These are phyloP conservation scores for Geum urbanum DNA, from an alignment of 306 rosid species.

Conservation along the genomic window DNA sequence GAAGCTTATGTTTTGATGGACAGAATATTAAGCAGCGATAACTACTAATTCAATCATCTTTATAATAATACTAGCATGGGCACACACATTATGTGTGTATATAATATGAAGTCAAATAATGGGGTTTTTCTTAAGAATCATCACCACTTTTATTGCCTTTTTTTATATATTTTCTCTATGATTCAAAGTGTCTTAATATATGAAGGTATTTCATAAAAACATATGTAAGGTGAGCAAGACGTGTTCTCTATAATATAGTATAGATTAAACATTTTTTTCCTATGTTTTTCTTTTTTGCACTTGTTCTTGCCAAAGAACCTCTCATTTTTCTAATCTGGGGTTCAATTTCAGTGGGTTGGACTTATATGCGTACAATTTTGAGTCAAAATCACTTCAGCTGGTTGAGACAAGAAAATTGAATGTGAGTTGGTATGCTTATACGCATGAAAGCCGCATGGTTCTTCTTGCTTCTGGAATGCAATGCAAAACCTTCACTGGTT, in stretches of 20 bases:
- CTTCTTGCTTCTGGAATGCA: constrained; percentile 99
- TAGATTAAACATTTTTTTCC: background rate
- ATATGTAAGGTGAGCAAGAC: too few relatives aligned
- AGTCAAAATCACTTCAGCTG: constrained; percentile 65
- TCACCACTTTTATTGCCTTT: too few relatives aligned
- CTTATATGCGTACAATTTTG: constrained; percentile 63
- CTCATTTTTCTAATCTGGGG: constrained; percentile 25
- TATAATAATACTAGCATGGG: background rate
- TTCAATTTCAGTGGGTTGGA: constrained; percentile 76
- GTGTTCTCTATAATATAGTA: too few relatives aligned
- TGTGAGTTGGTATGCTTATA: constrained; percentile 87
- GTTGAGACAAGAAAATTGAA: constrained; percentile 79
- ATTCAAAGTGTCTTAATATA: too few relatives aligned
- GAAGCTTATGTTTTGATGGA: constrained; percentile 3
- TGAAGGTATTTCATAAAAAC: too few relatives aligned
- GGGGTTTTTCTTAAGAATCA: too few relatives aligned
- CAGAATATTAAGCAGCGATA: background rate
- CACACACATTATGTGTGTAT: too few relatives aligned
- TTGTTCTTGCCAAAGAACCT: background rate
- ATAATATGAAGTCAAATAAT: too few relatives aligned
- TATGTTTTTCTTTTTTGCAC: background rate
- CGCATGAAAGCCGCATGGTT: constrained; percentile 98
- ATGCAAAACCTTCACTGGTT: constrained; percentile 88
- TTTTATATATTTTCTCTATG: too few relatives aligned
- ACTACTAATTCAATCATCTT: background rate